Evolutionary conservation across 768 basidiomycete species (phyloP), one percentile per base, ranked within the genome.

Genomic region (Leccinum incarnatum): DNA sequence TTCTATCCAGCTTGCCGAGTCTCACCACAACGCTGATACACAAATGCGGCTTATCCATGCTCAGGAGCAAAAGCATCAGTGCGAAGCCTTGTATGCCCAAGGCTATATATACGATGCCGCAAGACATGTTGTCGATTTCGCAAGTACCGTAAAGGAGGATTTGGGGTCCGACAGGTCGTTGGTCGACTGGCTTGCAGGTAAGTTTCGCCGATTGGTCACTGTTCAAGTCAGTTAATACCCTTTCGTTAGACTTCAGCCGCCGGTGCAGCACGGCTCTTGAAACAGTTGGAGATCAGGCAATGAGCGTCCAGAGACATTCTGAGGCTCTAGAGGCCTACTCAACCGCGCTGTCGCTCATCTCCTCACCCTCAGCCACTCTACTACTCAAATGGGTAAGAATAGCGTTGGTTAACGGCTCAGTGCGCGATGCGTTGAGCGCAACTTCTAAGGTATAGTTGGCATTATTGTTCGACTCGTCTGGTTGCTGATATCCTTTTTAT

Each of bases 171-270:
- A 58, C 23, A 21, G 10, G 9, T 9, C 29, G 1, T 11, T 53
- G 1, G 17, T 47, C 11, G 36, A 57, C n/a, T 65, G 63, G 63
- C 11, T 60, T 23, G 3, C 47, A 3, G 40, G 64, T 61, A 17
- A 30, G 56, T 57, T 17, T 47, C 5, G 1, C 15, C 7, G 2
- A 52, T 8, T 2, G 1, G 10, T 1, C 1, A 4, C 0, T 15
- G 1, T 1, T 15, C 5, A 12, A 17, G 21, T 3, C 9, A 15
- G 11, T 37, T 0, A 27, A 46, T 46, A 1, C 2, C 11, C 11
- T 27, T 0, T 25, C 12, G 11, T 23, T 23, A 64, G 63, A 46
- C 7, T 65, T 65, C 29, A 37, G 25, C 5, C 3, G 34, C 2
- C 55, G 30, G 11, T 64, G 57, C 15, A 7, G 54, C 1, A 12